Percentiles rank a stretch among this genome's conserved stretches.
These are phyloP conservation scores for Luffa aegyptiaca DNA, from an alignment of 306 rosid species.

Conservation along the genomic window DNA sequence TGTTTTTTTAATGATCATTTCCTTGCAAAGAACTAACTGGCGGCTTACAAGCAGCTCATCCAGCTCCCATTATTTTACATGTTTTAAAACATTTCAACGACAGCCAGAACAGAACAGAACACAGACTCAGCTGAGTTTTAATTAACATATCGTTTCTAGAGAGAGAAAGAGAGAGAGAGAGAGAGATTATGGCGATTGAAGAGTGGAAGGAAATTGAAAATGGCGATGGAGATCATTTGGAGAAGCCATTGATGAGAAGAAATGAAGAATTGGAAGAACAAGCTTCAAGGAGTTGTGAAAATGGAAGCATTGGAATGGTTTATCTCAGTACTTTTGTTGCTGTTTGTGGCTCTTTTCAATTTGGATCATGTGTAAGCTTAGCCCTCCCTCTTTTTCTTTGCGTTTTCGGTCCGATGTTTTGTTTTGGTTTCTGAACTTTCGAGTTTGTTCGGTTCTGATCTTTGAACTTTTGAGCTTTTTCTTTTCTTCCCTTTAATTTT, in stretches of 20 bases:
- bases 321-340: slow-evolving; percentile 60
- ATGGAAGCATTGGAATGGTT: slow-evolving; percentile 33
- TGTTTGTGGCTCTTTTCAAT: slow-evolving; percentile 75
- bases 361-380: slow-evolving; percentile 59
- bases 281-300: not conserved
- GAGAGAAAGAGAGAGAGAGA: not conserved
- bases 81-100: too few species aligned
- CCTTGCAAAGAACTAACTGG: not conserved
- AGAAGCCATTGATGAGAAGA: not conserved
- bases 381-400: not conserved
- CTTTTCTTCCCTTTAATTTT: too few species aligned
- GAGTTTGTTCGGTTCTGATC: too few species aligned
- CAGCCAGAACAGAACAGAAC: too few species aligned
- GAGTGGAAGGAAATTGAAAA: not conserved
- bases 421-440: not conserved
- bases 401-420: too few species aligned
- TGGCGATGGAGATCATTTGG: not conserved
- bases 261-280: not conserved
- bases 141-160: not conserved
- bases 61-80: too few species aligned
- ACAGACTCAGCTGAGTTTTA: too few species aligned
- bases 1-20: not conserved
- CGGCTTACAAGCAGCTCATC: too few species aligned
- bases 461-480: too few species aligned
- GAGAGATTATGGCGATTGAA: not conserved